Conservation (phyloP, 129 eudicot species). For the Saposhnikovia divaricata region DNA sequence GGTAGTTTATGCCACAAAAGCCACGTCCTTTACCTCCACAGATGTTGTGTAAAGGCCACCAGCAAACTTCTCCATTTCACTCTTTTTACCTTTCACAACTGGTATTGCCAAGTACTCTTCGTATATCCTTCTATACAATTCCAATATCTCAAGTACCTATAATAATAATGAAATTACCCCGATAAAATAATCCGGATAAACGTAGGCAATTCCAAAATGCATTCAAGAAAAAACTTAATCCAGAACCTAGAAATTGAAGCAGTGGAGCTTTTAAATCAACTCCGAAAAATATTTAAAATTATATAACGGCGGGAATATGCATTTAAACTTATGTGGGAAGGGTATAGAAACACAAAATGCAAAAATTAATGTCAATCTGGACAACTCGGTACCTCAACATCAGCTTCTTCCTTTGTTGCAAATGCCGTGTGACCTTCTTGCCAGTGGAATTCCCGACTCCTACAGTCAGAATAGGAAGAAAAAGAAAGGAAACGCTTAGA, state of each 20-base stretch:
- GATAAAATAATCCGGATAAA: neutral
- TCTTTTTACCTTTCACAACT: conserved; percentile 78
- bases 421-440: conserved; percentile 95
- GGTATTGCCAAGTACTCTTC: conserved; percentile 89
- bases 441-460: conserved; percentile 98
- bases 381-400: conserved; percentile 53
- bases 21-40: conserved; percentile 56
- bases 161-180: neutral
- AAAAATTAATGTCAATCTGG: neutral
- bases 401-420: conserved; percentile 85
- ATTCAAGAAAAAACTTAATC: neutral
- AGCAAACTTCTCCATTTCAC: conserved; percentile 91
- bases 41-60: conserved; percentile 91
- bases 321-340: neutral
- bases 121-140: conserved; percentile 72
- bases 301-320: neutral
- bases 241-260: neutral
- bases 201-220: neutral
- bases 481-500: neutral
- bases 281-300: neutral
- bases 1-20: neutral
- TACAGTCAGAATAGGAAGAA: conserved; percentile 16
- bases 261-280: neutral
- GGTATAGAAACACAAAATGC: neutral
- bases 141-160: conserved; percentile 78